Evolutionary conservation across 2,329 filamentous ascomycete species (phyloP).

Genomic region (Aspergillus floridensis): DNA sequence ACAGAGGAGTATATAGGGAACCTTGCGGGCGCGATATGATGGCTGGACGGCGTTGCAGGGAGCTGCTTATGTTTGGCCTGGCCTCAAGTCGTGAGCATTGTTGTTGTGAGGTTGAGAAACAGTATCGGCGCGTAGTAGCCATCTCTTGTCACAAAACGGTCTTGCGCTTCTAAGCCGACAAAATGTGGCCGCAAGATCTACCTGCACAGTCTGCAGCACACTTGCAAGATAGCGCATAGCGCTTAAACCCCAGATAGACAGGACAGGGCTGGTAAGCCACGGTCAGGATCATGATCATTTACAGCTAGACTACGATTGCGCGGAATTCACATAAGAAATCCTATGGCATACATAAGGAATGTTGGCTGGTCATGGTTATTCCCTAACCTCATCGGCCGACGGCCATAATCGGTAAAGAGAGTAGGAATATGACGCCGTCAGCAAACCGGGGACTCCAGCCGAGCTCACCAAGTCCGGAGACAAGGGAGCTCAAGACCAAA

Average conservation of each 20-base stretch:
- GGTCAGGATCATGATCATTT: too few relatives aligned
- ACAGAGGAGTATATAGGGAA: too few relatives aligned
- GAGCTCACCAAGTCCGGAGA: constrained; percentile 59
- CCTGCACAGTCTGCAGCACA: neutral
- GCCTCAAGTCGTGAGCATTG: too few relatives aligned
- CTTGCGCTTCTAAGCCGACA: neutral
- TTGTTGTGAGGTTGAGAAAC: too few relatives aligned
- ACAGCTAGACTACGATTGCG: neutral
- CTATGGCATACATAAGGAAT: constrained; percentile 41
- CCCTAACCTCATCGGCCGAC: constrained; percentile 86
- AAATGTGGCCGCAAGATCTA: neutral
- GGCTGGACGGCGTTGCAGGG: too few relatives aligned
- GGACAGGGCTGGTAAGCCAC: neutral
- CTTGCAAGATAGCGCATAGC: neutral
- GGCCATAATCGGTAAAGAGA: constrained; percentile 77
- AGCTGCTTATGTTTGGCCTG: too few relatives aligned
- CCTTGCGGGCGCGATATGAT: too few relatives aligned
- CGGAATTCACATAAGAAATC: neutral
- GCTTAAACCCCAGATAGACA: neutral
- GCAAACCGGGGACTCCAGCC: constrained; percentile 52
- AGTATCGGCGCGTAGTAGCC: too few relatives aligned
- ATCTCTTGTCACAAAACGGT: neutral
- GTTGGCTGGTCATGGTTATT: constrained; percentile 80
- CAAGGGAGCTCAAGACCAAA: constrained; percentile 63
- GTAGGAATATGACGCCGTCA: constrained; percentile 80